These are phyloP conservation scores for Oryza meridionalis DNA, from an alignment of 176 grass and related monocot species.

Conservation along the genomic window DNA sequence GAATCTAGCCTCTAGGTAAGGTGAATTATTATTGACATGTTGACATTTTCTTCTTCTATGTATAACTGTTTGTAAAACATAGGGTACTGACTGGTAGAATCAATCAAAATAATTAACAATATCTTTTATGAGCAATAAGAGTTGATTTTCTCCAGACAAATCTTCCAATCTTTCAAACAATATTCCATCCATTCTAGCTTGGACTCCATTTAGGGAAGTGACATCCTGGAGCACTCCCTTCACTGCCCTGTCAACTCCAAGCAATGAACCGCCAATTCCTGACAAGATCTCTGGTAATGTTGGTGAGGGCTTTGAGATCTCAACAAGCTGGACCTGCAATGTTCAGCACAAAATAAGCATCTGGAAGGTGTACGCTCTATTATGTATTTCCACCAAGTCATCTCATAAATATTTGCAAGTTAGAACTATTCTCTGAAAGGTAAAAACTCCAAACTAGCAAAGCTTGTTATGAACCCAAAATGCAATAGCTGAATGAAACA, in stretches of 20 bases:
- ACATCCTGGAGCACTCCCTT: slow-evolving; percentile 72
- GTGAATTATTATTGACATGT: slow-evolving; percentile 32
- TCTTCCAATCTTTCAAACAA: slow-evolving; percentile 71
- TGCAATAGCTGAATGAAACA: slow-evolving; percentile 26
- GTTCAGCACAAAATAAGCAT: slow-evolving; percentile 43
- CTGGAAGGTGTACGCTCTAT: slow-evolving; percentile 30
- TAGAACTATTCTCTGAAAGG: slow-evolving; percentile 11
- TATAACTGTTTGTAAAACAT: slow-evolving; percentile 28
- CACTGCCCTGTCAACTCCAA: slow-evolving; percentile 68
- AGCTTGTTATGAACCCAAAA: slow-evolving; percentile 5
- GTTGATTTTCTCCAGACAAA: slow-evolving; percentile 55
- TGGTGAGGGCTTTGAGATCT: slow-evolving; percentile 71
- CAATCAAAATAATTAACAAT: slow-evolving; percentile 58
- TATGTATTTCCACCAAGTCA: slow-evolving; percentile 25
- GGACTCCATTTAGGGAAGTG: slow-evolving; percentile 55
- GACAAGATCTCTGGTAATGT: slow-evolving; percentile 60
- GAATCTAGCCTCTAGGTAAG: slow-evolving; percentile 35
- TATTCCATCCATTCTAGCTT: slow-evolving; percentile 88
- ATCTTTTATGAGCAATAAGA: slow-evolving; percentile 71
- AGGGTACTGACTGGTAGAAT: slow-evolving; percentile 25
- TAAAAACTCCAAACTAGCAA: slow-evolving; percentile 20
- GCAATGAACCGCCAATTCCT: slow-evolving; percentile 61
- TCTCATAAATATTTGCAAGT: slow-evolving; percentile 26
- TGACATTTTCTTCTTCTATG: slow-evolving; percentile 22
- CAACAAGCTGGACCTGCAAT: slow-evolving; percentile 85